Evolutionary conservation across 139 green algal species (phyloP), one percentile per base, ranked within the genome.

Genomic region (Chlamydomonas eustigma): DNA sequence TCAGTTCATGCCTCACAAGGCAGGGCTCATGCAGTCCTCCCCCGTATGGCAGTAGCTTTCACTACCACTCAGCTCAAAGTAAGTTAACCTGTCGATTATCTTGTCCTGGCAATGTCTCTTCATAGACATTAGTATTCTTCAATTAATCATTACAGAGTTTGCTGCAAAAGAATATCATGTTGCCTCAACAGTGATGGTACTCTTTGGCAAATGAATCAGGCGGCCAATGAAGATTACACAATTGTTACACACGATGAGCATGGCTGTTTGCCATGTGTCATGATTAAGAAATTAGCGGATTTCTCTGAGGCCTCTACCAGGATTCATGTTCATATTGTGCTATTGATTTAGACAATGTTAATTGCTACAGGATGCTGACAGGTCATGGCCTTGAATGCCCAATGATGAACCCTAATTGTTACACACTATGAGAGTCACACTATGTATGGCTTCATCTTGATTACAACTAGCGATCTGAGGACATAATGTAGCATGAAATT

Each of bases 41-140:
- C 86, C 32, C 83, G 84, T 37, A 78, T 84, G 12, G 78, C 78
- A 1, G 82, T 88, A n/a, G 76, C 80, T 4, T 90, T 91, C 51
- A 81, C 83, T 18, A 83, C 78, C 2, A 64, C 73, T 8, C 84
- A 90, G 64, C 81, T 91, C 64, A 77, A 85, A 80, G 80, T 83
- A 58, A 58, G 12, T 18, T 18, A 58, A 58, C 44, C 44, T 58
- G 44, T 58, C 18, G 18, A 12, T 18, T 18, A 28, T 18, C 18
- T 58, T 28, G 44, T 12, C 18, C 44, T 28, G 18, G 44, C 12
- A 28, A 18, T 58, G 44, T 58, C 12, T 18, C 44, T 18, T 58
- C 18, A 58, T 18, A 12, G 12, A 28, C 12, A 58, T 18, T 18
- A 12, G 12, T 12, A 58, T 28, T 18, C 44, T 18, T 58, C 18